Evolutionary conservation across 164 flowering plant genomes (phyloP), one percentile per base, ranked within the genome.

Genomic region (Sextonia rubra): DNA sequence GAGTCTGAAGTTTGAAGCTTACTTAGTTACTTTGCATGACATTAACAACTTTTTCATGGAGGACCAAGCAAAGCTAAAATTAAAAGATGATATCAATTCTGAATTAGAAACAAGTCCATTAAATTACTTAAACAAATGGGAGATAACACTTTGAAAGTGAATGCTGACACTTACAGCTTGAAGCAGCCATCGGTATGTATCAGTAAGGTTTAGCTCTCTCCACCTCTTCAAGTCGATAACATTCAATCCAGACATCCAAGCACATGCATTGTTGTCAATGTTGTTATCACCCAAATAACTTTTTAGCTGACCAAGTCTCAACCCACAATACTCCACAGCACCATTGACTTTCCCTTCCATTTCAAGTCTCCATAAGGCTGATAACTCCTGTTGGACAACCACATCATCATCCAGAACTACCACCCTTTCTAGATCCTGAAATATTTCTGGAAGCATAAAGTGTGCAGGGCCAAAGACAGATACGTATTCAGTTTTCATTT

Each of bases 181-280:
- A 15, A 84, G 77, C 77, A 84, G 79, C 49, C 65, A 83, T 60
- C 64, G 73, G 82, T 85, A 91, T 6, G 69, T 85, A 72, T 74
- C 79, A 58, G 91, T 81, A 60, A 95, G 79, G 74, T 85, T 78
- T 4, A 73, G 82, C 68, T 87, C 86, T 77, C 96, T 95, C 99
- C 99, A 95, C 69, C 75, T 82, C 27, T 60, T 87, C 73, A 95
- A 87, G 79, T 95, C 97, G 76, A 95, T 75, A 37, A 95, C 64
- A 82, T 91, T 95, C 80, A 95, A 72, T 76, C 99, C 99, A 75
- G 98, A 86, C 89, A 90, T 88, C 99, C 99, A 95, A 66, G 85
- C 82, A 86, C 98, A 95, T 32, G 93, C 84, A 71, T 77, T 80
- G 61, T 69, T 67, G 60, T 83, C 71, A 58, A 77, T 74, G 64